Percentiles rank a stretch among this genome's conserved stretches.
Evolutionary conservation across 805 yeast genomes (phyloP).

Genomic region (Cyberlindnera suaveolens): DNA sequence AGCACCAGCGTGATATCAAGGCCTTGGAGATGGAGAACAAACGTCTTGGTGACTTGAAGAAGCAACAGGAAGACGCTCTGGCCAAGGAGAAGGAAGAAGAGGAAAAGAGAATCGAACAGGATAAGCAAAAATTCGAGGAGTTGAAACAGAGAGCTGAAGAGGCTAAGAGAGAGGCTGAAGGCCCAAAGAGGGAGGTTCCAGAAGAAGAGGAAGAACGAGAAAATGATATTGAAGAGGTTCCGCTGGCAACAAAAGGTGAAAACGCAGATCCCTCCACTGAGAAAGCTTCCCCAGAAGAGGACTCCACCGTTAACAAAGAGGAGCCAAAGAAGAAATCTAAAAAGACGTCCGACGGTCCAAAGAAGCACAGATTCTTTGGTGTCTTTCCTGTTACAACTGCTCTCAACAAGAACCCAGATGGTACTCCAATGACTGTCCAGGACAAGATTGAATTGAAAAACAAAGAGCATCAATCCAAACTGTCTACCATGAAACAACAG

Average conservation of each 20-base stretch:
- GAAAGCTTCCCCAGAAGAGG: background rate
- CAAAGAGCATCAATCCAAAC: slow-evolving; percentile 13
- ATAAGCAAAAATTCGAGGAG: slow-evolving; percentile 7
- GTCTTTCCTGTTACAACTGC: slow-evolving; percentile 6
- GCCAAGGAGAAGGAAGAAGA: slow-evolving; percentile 5
- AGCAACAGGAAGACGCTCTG: slow-evolving; percentile 8
- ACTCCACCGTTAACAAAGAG: background rate
- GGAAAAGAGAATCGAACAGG: slow-evolving; percentile 6
- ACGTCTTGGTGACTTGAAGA: slow-evolving; percentile 8
- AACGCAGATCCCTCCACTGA: background rate
- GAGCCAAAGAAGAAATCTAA: slow-evolving; percentile 7
- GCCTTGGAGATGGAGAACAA: slow-evolving; percentile 12
- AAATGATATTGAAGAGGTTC: slow-evolving; percentile 8
- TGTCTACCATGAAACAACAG: slow-evolving; percentile 13
- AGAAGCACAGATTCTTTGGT: slow-evolving; percentile 12
- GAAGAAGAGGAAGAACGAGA: slow-evolving; percentile 1
- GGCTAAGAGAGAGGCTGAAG: slow-evolving; percentile 12
- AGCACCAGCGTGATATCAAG: slow-evolving; percentile 12
- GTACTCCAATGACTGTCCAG: slow-evolving; percentile 13
- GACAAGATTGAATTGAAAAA: slow-evolving; percentile 16
- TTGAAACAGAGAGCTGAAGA: slow-evolving; percentile 10
- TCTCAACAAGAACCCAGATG: slow-evolving; percentile 9
- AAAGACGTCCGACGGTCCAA: slow-evolving; percentile 1
- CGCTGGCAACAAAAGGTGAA: slow-evolving; percentile 4
- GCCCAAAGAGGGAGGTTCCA: slow-evolving; percentile 7